Evolutionary conservation across 805 yeast species (phyloP), one percentile per base, ranked within the genome.

Genomic region (Groenewaldozyma tartarivorans): DNA sequence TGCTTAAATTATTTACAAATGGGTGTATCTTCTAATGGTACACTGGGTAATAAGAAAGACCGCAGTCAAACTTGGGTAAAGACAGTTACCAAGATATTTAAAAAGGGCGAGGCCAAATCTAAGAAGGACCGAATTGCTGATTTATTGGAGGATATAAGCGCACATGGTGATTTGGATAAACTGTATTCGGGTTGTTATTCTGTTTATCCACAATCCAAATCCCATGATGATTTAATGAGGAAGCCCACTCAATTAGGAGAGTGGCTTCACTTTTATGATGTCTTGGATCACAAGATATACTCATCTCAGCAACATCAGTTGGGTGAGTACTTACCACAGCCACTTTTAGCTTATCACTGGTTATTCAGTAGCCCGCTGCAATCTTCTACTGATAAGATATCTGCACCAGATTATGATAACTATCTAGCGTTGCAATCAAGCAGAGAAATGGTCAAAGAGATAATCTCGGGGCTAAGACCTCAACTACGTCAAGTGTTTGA

Each of bases 1-100:
- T 81, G 95, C 58, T 67, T 90, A 31, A 90, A 90, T 54, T 74
- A 79, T 51, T 57, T 90, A 30, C 97, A 90, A 50, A 88, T 90
- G 54, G 68, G 65, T 33, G 61, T 41, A 15, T 26, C 24, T 7
- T n/a, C 22, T 11, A 40, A 36, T 20, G 41, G 36, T 3, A 32
- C 53, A 53, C 6, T 42, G 11, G 36, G 36, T 29, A 19, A 13
- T 13, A 35, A 33, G 20, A 84, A 81, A 57, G 95, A 86, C 58
- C 51, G 66, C 7, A 76, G 72, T 39, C 48, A 74, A 36, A 71
- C 80, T 18, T 83, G 94, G 94, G 81, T 69, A 50, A 58, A 71
- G 13, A 60, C 81, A 26, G 77, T 81, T 2, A 77, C 77, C 45
- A 63, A 67, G 37, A 62, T 85, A 4, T 87, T 85, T 58, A 64